A percentile compares a stretch with the other conserved stretches of the same genome.
Conservation (phyloP, 2,329 filamentous ascomycete genomes). For the Exserohilum turcica region DNA sequence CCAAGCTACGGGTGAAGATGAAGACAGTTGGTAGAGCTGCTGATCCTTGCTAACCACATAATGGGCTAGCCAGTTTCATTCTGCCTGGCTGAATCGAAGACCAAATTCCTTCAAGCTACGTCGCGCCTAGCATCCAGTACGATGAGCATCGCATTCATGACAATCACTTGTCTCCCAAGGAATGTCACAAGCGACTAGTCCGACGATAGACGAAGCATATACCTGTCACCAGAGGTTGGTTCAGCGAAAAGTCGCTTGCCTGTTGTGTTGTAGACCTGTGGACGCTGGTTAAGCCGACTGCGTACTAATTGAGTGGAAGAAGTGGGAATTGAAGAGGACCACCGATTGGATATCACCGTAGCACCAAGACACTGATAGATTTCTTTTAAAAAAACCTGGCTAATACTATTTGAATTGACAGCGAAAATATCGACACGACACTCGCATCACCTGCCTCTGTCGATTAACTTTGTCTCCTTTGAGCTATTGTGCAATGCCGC, state of each 20-base stretch:
- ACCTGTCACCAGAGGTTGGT: not conserved
- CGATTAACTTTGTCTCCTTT: not conserved
- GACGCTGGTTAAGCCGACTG: not conserved
- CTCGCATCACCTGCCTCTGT: not conserved
- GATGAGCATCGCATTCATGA: not conserved
- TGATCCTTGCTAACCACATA: constrained; percentile 10
- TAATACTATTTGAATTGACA: not conserved
- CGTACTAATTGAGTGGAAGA: not conserved
- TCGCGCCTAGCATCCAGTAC: not conserved
- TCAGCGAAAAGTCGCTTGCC: not conserved
- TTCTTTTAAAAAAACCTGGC: constrained; percentile 4
- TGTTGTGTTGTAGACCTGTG: not conserved
- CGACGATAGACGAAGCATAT: not conserved
- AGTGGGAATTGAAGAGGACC: not conserved
- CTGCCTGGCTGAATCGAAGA: constrained; percentile 9
- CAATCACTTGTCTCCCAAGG: not conserved
- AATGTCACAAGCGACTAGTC: not conserved
- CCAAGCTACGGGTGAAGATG: constrained; percentile 40
- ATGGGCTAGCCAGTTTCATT: constrained; percentile 9
- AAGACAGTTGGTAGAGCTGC: not conserved
- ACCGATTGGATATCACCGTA: constrained; percentile 7
- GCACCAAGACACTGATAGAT: constrained; percentile 6
- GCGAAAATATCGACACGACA: not conserved
- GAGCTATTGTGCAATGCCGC: not conserved
- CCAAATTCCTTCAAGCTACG: constrained; percentile 6